phyloP scores from a whole-genome alignment of 2,329 filamentous ascomycete genomes.

The Neopestalotiopsis sp. region DNA sequence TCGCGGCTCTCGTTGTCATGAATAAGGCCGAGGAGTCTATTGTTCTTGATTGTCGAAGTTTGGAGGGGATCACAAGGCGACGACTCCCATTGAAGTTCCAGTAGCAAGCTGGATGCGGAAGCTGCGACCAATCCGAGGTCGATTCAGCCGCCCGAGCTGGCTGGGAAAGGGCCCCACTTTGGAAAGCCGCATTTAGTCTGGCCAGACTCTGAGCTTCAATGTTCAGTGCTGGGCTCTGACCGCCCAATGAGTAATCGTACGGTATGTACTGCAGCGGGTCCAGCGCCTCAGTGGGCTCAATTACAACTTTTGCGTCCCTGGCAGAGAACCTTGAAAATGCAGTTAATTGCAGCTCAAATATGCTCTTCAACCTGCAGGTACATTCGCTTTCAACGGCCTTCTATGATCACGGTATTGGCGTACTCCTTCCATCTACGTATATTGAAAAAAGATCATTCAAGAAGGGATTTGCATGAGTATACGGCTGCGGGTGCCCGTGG shows the following conservation, averaged over 20 bases:
- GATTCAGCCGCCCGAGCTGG: background rate
- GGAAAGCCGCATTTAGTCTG: constrained; percentile 12
- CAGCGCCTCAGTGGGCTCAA: background rate
- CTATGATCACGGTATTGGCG: too few relatives aligned
- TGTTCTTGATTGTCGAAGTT: constrained; percentile 3
- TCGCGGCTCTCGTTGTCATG: background rate
- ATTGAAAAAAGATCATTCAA: too few relatives aligned
- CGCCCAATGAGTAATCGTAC: background rate
- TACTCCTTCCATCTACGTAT: too few relatives aligned
- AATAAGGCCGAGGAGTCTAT: background rate
- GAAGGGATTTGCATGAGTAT: too few relatives aligned
- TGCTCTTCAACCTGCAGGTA: background rate
- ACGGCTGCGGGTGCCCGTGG: too few relatives aligned
- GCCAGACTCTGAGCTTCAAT: background rate
- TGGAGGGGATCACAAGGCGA: constrained; percentile 6
- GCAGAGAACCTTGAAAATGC: background rate
- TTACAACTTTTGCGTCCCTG: background rate
- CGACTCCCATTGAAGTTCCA: constrained; percentile 6
- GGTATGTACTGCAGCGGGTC: background rate
- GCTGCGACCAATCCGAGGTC: constrained; percentile 5
- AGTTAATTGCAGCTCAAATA: background rate
- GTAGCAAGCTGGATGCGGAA: constrained; percentile 12
- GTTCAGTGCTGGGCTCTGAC: background rate
- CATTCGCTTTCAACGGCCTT: background rate
- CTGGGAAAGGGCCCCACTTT: background rate